These are phyloP conservation scores for Pseudomassariella vexata DNA, from an alignment of 2,329 filamentous ascomycete genomes.

Conservation along the genomic window DNA sequence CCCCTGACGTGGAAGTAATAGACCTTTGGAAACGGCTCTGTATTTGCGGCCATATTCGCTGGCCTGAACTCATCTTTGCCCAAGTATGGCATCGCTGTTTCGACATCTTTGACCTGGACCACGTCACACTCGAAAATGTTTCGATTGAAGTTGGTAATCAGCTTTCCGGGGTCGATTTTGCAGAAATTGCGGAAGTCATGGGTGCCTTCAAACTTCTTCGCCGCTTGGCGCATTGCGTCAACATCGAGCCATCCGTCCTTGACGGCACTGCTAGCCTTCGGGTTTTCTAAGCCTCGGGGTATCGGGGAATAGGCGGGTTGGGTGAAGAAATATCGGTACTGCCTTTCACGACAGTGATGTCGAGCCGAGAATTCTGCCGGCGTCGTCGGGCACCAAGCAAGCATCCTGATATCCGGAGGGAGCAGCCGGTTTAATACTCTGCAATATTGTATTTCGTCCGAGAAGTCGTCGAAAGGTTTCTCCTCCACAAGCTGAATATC, in stretches of 20 bases:
- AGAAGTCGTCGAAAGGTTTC: slow-evolving; percentile 55
- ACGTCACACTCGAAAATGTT: slow-evolving; percentile 77
- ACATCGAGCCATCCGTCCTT: slow-evolving; percentile 82
- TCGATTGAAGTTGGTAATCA: slow-evolving; percentile 77
- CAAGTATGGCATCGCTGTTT: slow-evolving; percentile 52
- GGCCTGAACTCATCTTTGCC: slow-evolving; percentile 37
- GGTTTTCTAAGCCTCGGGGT: slow-evolving; percentile 46
- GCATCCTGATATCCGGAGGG: slow-evolving; percentile 79
- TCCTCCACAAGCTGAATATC: slow-evolving; percentile 7
- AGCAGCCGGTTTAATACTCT: slow-evolving; percentile 80
- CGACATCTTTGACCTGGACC: slow-evolving; percentile 56
- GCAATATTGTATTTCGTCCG: slow-evolving; percentile 79
- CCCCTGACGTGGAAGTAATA: slow-evolving; percentile 88
- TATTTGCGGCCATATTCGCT: slow-evolving; percentile 11
- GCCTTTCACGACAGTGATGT: slow-evolving; percentile 85
- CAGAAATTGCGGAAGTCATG: slow-evolving; percentile 98
- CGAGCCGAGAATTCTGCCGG: slow-evolving; percentile 80
- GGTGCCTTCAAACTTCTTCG: slow-evolving; percentile 70
- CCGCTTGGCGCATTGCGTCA: slow-evolving; percentile 76
- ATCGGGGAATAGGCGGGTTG: slow-evolving; percentile 78
- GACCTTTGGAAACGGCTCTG: slow-evolving; percentile 50
- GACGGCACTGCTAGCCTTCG: slow-evolving; percentile 19
- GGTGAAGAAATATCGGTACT: slow-evolving; percentile 97
- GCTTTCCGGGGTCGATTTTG: slow-evolving; percentile 86
- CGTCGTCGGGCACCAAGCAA: slow-evolving; percentile 87